Percentiles rank a stretch among this genome's conserved stretches.
phyloP scores from a whole-genome alignment of 2,329 filamentous ascomycete species.

The Teratosphaeria zuluensis region DNA sequence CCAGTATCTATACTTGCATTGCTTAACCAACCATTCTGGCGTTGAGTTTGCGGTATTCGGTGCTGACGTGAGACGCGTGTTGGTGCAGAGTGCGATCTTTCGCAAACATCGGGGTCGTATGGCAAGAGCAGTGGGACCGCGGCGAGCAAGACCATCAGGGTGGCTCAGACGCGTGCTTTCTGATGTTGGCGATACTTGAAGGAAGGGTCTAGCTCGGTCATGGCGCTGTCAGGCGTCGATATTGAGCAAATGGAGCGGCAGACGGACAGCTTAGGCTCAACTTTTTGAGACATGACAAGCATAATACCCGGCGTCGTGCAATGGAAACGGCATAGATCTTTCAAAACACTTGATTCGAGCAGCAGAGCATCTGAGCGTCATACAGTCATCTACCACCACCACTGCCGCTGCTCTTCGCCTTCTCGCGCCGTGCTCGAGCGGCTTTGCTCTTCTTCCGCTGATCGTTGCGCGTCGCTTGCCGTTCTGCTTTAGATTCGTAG shows the following conservation, averaged over 20 bases:
- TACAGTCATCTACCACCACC: neutral
- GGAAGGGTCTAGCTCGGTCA: neutral
- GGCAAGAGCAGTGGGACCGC: neutral
- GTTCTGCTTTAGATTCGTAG: slow-evolving; percentile 81
- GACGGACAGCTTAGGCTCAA: neutral
- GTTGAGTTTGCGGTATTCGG: neutral
- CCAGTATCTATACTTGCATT: neutral
- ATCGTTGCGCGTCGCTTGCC: slow-evolving; percentile 53
- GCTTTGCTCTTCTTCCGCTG: slow-evolving; percentile 63
- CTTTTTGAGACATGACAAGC: neutral
- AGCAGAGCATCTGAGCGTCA: too few species aligned
- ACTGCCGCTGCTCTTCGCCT: neutral
- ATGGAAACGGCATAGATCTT: neutral
- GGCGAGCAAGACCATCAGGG: neutral
- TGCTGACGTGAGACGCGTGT: neutral
- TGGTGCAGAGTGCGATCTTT: slow-evolving; percentile 7
- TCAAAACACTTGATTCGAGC: neutral
- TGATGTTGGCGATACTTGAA: neutral
- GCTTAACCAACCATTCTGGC: neutral
- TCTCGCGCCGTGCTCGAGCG: slow-evolving; percentile 43
- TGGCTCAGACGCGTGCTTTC: neutral
- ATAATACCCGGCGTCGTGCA: neutral
- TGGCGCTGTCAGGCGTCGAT: neutral
- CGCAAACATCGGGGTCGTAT: neutral
- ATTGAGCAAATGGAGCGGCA: neutral